phyloP scores from a whole-genome alignment of 495 filamentous ascomycete genomes.

The Aspergillus bridgeri region DNA sequence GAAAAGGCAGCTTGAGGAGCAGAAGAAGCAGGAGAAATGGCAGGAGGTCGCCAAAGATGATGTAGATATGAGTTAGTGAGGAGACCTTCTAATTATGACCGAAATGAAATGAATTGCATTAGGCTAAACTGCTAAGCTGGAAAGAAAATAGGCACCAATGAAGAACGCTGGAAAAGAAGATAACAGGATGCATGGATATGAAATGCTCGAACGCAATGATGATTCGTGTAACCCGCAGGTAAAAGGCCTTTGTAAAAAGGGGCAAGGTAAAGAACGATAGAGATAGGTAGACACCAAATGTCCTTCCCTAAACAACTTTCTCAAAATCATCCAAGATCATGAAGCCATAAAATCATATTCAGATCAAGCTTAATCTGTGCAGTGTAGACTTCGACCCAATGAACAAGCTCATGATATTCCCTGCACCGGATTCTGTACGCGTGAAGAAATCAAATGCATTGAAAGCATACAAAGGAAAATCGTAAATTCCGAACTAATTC shows the following conservation, averaged over 20 bases:
- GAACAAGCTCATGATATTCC: not conserved
- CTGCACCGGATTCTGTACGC: not conserved
- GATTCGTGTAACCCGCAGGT: not conserved
- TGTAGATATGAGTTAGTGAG: not conserved
- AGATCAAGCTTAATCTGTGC: not conserved
- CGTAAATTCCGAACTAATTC: not conserved
- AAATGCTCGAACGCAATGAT: not conserved
- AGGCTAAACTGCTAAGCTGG: not conserved
- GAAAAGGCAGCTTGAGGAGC: conserved; percentile 30
- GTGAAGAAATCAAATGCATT: not conserved
- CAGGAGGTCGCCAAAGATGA: conserved; percentile 4
- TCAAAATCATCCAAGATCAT: not conserved
- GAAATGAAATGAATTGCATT: not conserved
- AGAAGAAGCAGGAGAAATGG: conserved; percentile 16
- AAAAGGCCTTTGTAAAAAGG: too few relatives aligned
- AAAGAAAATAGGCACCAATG: not conserved
- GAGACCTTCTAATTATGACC: not conserved
- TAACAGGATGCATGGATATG: not conserved
- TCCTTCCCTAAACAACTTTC: not conserved
- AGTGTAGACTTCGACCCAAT: not conserved
- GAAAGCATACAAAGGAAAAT: not conserved
- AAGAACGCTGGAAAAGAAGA: not conserved
- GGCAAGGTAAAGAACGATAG: not conserved
- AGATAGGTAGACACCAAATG: not conserved
- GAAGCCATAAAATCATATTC: not conserved